Base-by-base conservation (phyloP, 495 filamentous ascomycete genomes). In the Pyronema domesticum region DNA sequence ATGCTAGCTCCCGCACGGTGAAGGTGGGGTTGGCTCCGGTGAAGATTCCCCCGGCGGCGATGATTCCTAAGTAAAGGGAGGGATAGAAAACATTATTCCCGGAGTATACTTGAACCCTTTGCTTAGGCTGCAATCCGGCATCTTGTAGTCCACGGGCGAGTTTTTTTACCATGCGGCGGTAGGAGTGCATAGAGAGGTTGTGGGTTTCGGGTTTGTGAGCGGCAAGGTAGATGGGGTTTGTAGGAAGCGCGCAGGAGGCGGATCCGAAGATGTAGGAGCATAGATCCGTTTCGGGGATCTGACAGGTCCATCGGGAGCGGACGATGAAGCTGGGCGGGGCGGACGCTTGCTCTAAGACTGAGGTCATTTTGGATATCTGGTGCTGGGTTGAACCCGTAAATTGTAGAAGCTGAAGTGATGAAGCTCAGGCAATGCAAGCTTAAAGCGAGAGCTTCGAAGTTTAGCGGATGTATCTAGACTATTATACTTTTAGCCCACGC, bases 21-120 rank as follows among this genome's bases (percentile, higher is more conserved):
- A 78, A 86, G n/a, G 71, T 74, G 1, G 86, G 86, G 57, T 89
- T 89, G 4, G 84, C 84, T 18, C 84, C 85, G 13, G 78, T 80
- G 67, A 89, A 89, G 53, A 88, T 73, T 5, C 82, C 83, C 3
- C 86, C 85, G 0, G 86, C 82, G 73, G 85, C 85, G 36, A 85
- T 70, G 18, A 82, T 71, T 13, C 83, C 86, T 60, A 86, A 71
- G 58, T 89, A 77, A 1, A 86, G 67, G 8, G 79, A 72, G 0
- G 86, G 80, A 64, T 81, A 86, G 71, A 81, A 85, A 46, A 91
- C 65, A 58, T 77, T 76, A 63, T 87, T 87, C 19, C 74, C 74
- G 2, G 81, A 81, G 66, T 80, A 85, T 14, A 85, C 71, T 14
- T 91, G 71, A 3, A 91, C 78, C 6, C 83, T 76, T 59, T 89